phyloP scores from a whole-genome alignment of 2,329 filamentous ascomycete species.

The Byssothecium circinans region DNA sequence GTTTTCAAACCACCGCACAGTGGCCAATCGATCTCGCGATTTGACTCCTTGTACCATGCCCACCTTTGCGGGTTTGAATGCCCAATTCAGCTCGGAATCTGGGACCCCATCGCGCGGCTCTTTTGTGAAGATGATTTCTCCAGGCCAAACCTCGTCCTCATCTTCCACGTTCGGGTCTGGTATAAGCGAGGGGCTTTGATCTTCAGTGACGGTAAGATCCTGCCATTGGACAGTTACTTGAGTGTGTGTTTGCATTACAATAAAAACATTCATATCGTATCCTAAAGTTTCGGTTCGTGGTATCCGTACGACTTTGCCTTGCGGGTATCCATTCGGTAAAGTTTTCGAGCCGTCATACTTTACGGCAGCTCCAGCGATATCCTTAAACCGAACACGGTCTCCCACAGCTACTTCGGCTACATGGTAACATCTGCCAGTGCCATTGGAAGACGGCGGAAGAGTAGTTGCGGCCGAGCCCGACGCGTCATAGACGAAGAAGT shows the following conservation, averaged over 20 bases:
- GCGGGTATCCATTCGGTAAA: slow-evolving; percentile 30
- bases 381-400: slow-evolving; percentile 58
- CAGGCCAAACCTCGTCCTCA: slow-evolving; percentile 60
- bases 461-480: slow-evolving; percentile 21
- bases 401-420: slow-evolving; percentile 48
- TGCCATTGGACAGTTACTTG: slow-evolving; percentile 62
- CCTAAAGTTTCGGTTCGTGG: slow-evolving; percentile 53
- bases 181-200: slow-evolving; percentile 50
- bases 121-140: slow-evolving; percentile 56
- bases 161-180: slow-evolving; percentile 57
- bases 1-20: slow-evolving; percentile 56
- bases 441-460: slow-evolving; percentile 27
- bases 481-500: slow-evolving; percentile 50
- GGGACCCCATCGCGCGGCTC: slow-evolving; percentile 32
- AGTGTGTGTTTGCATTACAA: slow-evolving; percentile 53
- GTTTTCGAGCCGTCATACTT: slow-evolving; percentile 52
- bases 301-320: slow-evolving; percentile 49
- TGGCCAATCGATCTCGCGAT: slow-evolving; percentile 58
- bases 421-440: slow-evolving; percentile 32
- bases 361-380: slow-evolving; percentile 52
- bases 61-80: slow-evolving; percentile 51
- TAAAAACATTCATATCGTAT: slow-evolving; percentile 62
- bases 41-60: slow-evolving; percentile 61
- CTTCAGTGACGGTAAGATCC: slow-evolving; percentile 54
- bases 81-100: slow-evolving; percentile 25